These are phyloP conservation scores for Decorospora gaudefroyi DNA, from an alignment of 2,329 filamentous ascomycete genomes.

Conservation along the genomic window DNA sequence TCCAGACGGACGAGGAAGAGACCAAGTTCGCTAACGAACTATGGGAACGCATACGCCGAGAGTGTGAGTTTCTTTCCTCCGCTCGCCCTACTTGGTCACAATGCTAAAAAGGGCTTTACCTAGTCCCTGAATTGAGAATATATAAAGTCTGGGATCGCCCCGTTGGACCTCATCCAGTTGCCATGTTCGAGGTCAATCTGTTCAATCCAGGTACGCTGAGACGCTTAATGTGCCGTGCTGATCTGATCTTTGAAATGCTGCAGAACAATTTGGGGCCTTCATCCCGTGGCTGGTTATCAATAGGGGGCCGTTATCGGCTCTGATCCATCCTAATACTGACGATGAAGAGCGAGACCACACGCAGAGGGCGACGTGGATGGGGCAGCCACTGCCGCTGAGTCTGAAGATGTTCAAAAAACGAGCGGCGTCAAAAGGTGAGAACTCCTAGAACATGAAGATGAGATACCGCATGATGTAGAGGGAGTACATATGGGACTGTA, in stretches of 20 bases:
- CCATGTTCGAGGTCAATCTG: conserved; percentile 92
- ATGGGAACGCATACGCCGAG: conserved; percentile 76
- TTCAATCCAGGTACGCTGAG: conserved; percentile 71
- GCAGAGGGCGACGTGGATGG: conserved; percentile 74
- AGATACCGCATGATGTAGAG: neutral
- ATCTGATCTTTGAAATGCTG: neutral
- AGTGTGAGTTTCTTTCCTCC: conserved; percentile 62
- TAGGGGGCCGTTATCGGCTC: conserved; percentile 74
- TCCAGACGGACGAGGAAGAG: conserved; percentile 65
- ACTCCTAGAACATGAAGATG: no score
- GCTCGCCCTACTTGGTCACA: neutral
- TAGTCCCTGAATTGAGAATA: conserved; percentile 82
- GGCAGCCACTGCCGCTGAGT: conserved; percentile 67
- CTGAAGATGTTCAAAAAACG: conserved; percentile 54
- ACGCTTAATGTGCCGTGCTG: no score
- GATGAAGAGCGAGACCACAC: conserved; percentile 66
- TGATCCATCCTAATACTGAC: conserved; percentile 84
- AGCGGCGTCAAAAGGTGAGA: no score
- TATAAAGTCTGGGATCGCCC: conserved; percentile 78
- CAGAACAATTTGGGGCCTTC: conserved; percentile 83
- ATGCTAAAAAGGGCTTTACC: conserved; percentile 5
- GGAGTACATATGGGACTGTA: no score
- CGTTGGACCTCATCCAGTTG: conserved; percentile 78
- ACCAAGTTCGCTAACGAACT: conserved; percentile 70
- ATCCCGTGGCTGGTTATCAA: conserved; percentile 83